Conservation (phyloP, 2,329 filamentous ascomycete genomes). For the Fusarium sarcochroum region DNA sequence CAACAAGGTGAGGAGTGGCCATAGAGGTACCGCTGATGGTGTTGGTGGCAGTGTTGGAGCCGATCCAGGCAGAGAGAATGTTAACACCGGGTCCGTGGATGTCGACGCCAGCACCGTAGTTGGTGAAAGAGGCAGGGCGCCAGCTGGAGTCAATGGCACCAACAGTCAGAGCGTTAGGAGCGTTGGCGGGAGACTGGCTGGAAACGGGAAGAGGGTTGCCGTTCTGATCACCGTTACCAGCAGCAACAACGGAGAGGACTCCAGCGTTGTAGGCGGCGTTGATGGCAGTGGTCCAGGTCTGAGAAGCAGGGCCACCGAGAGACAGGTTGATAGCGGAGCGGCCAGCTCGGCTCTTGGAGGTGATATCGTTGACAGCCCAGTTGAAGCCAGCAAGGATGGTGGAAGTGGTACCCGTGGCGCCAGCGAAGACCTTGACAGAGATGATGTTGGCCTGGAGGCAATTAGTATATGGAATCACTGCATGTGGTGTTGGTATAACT, state of each 20-base stretch:
- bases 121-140: constrained; percentile 61
- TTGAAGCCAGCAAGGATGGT: constrained; percentile 58
- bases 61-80: constrained; percentile 60
- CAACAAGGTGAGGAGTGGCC: constrained; percentile 58
- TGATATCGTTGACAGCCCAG: constrained; percentile 57
- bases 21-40: constrained; percentile 61
- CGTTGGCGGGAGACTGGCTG: constrained; percentile 62
- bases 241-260: constrained; percentile 61
- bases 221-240: constrained; percentile 58
- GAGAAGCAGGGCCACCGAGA: constrained; percentile 54
- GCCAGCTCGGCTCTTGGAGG: constrained; percentile 52
- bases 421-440: constrained; percentile 54
- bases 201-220: constrained; percentile 54
- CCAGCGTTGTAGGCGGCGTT: constrained; percentile 56
- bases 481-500: background rate
- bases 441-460: constrained; percentile 42
- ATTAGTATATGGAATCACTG: background rate
- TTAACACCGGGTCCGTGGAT: constrained; percentile 59
- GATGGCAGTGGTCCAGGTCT: constrained; percentile 58
- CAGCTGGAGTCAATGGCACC: constrained; percentile 60
- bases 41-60: constrained; percentile 51
- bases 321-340: constrained; percentile 58
- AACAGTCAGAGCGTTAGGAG: constrained; percentile 63
- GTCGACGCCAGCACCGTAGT: constrained; percentile 61
- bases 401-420: constrained; percentile 41